Percentiles rank a stretch among this genome's conserved stretches.
These are phyloP conservation scores for Prosopis cineraria DNA, from an alignment of 306 rosid genomes.

Conservation along the genomic window DNA sequence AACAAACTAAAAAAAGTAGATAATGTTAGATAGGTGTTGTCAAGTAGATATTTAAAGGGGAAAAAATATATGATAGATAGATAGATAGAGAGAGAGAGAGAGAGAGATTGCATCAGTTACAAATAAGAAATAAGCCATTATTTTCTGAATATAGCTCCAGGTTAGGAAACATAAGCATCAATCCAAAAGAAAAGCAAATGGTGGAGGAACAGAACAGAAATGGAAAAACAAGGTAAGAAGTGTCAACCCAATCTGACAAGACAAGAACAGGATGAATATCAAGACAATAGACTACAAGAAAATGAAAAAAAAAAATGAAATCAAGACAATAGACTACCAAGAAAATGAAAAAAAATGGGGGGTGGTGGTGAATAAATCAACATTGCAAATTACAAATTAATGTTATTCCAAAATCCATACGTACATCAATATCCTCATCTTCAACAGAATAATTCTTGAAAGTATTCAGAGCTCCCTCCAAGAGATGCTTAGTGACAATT, in stretches of 20 bases:
- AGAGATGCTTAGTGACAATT: constrained; percentile 75
- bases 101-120: background rate
- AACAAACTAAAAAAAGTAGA: background rate
- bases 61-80: too few relatives aligned
- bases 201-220: background rate
- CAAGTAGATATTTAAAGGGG: too few relatives aligned
- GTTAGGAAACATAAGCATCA: background rate
- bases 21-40: background rate
- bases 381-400: background rate
- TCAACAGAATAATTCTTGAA: constrained; percentile 72
- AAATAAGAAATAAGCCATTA: background rate
- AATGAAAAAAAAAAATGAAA: background rate
- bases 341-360: background rate
- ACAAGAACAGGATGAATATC: background rate
- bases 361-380: too few relatives aligned
- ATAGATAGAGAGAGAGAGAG: background rate
- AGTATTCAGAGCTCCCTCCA: constrained; percentile 90
- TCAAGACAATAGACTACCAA: background rate
- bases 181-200: background rate
- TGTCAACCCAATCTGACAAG: background rate
- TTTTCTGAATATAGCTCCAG: background rate
- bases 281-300: background rate
- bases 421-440: constrained; percentile 90
- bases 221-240: background rate
- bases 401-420: constrained; percentile 31